A percentile compares a stretch with the other conserved stretches of the same genome.
Conservation (phyloP, 345 rosid genomes). For the Salix purpurea region DNA sequence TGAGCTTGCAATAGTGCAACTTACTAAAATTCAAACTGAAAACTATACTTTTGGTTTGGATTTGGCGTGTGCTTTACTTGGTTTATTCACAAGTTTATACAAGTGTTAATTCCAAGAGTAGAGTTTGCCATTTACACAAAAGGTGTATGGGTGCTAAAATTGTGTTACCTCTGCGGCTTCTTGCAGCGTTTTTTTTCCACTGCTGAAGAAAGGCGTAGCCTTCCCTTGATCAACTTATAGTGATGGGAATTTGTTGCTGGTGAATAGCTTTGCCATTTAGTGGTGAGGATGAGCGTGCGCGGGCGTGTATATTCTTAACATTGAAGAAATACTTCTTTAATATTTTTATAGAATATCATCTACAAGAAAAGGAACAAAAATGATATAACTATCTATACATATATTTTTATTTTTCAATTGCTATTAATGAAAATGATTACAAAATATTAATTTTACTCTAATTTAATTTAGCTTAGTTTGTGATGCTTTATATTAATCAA, state of each 20-base stretch:
- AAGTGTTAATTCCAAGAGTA: constrained; percentile 3
- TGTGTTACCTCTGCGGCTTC: neutral
- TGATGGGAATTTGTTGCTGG: neutral
- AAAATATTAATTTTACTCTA: too few species aligned
- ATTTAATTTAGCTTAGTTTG: too few species aligned
- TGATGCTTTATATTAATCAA: too few species aligned
- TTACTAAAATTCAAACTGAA: neutral
- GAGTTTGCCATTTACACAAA: neutral
- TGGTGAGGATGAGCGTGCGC: too few species aligned
- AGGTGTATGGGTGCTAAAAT: neutral
- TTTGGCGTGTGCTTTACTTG: neutral
- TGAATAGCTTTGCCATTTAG: neutral
- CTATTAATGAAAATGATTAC: neutral
- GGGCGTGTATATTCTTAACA: too few species aligned
- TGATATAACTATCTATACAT: too few species aligned
- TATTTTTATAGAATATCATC: neutral
- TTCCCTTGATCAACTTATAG: neutral
- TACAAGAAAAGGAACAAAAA: neutral
- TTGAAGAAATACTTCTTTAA: neutral
- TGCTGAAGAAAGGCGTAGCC: neutral
- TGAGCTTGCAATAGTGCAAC: neutral
- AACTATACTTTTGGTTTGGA: constrained; percentile 9
- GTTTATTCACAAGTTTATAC: neutral
- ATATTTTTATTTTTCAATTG: too few species aligned
- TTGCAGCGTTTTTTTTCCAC: neutral